Evolutionary conservation across 352 stramenopile genomes (phyloP).

Genomic region (Pythium sp.): DNA sequence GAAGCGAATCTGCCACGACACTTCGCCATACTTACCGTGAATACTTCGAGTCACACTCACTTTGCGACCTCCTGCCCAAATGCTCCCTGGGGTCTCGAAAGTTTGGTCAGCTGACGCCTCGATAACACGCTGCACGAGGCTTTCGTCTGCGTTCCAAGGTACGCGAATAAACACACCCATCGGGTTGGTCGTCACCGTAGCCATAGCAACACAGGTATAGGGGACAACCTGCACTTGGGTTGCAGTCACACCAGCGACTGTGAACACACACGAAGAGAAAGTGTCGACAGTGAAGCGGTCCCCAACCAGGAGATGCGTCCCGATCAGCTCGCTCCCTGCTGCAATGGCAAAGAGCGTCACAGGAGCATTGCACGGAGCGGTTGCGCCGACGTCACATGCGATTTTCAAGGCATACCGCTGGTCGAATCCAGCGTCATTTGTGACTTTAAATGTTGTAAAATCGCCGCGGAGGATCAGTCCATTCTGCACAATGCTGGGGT

Average conservation of each 20-base stretch:
- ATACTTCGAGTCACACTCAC: constrained; percentile 88
- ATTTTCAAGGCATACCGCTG: constrained; percentile 40
- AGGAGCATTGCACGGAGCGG: constrained; percentile 19
- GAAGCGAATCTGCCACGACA: constrained; percentile 93
- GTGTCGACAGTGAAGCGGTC: constrained; percentile 59
- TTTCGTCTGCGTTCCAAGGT: constrained; percentile 69
- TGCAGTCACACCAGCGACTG: constrained; percentile 29
- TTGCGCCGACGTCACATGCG: constrained; percentile 20
- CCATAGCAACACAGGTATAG: constrained; percentile 28
- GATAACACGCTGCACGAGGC: constrained; percentile 43
- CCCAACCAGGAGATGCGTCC: constrained; percentile 27
- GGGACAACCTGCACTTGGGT: constrained; percentile 35
- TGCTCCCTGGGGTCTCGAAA: constrained; percentile 24
- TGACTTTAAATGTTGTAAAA: constrained; percentile 87
- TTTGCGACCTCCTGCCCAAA: constrained; percentile 53
- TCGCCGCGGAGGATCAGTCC: constrained; percentile 86
- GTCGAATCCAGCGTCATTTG: constrained; percentile 59
- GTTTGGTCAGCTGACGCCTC: constrained; percentile 47
- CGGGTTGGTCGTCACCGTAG: constrained; percentile 14
- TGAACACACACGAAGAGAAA: constrained; percentile 57
- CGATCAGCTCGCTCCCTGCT: constrained; percentile 27
- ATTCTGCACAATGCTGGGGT: constrained; percentile 26
- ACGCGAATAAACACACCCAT: constrained; percentile 34
- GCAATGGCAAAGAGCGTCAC: constrained; percentile 35
- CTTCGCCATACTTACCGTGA: constrained; percentile 93